Base-by-base conservation (phyloP, 2,329 filamentous ascomycete genomes). In the Ascochyta clinopodiicola region DNA sequence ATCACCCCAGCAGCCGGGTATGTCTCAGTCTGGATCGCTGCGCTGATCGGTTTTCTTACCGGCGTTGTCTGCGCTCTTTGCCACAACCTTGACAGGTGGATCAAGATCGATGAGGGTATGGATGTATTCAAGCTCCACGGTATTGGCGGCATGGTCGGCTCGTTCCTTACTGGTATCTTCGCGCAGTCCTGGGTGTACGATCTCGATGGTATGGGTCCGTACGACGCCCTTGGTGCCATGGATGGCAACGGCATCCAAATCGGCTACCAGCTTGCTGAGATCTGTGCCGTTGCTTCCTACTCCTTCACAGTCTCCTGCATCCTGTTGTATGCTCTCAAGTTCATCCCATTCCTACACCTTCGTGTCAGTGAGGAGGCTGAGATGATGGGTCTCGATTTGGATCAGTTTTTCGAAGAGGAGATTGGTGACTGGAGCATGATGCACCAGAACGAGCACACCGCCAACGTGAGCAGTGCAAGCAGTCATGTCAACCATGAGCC, bases 91-190 rank as follows among this genome's bases (percentile, higher is more conserved):
- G 83, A 85, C 64, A 75, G 81, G 24, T 83, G 81, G 79, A 66
- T 85, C 27, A 72, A 72, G 54, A 82, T 85, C 55, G 84, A 86
- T 60, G 84, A 86, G 58, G 81, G 82, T 10, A 80, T 86, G 66
- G 82, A 86, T 57, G 82, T 86, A 37, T 86, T 86, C 77, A 85
- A 84, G 66, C 78, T 85, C 12, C 83, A 86, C 66, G 82, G 81
- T 15, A 77, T 84, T 22, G 84, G 84, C 36, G 84, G 84, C 21
- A 84, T 85, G 74, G 74, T 81, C 35, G 84, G 84, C 8, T 81
- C 81, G 25, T 84, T 86, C 71, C 66, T 86, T 42, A 86, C 84
- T 2, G 84, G 82, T 6, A 79, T 86, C 62, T 86, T 86, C 59
- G 83, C 83, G 29, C 74, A 79, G 64, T 70, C 75, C 48, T 77